These are phyloP conservation scores for Cyclotella atomus DNA, from an alignment of 108 stramenopile genomes.

Conservation along the genomic window DNA sequence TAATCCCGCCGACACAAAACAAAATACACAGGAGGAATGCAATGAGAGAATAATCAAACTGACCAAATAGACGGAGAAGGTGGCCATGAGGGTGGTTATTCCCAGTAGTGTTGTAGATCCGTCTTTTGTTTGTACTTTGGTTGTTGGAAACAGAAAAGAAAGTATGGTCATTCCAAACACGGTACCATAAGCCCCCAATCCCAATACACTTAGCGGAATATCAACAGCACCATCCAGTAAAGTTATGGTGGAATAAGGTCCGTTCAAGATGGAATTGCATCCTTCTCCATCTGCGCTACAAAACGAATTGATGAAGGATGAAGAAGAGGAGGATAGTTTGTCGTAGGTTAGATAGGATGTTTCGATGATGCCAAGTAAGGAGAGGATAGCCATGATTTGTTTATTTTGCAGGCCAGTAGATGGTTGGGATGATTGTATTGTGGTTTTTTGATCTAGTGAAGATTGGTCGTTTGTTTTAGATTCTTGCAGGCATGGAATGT, in stretches of 20 bases:
- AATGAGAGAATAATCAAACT: slow-evolving; percentile 74
- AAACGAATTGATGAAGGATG: slow-evolving; percentile 32
- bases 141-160: slow-evolving; percentile 38
- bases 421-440: not conserved
- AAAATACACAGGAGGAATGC: slow-evolving; percentile 81
- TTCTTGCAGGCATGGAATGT: not conserved
- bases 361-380: slow-evolving; percentile 66
- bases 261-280: slow-evolving; percentile 62
- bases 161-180: slow-evolving; percentile 56
- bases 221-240: slow-evolving; percentile 35
- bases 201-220: slow-evolving; percentile 67
- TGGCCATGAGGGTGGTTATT: slow-evolving; percentile 85
- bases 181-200: slow-evolving; percentile 65
- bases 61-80: slow-evolving; percentile 90
- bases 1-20: slow-evolving; percentile 75
- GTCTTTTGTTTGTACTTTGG: slow-evolving; percentile 4
- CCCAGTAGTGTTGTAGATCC: slow-evolving; percentile 74
- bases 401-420: slow-evolving; percentile 65
- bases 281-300: slow-evolving; percentile 33
- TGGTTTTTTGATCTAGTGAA: not conserved
- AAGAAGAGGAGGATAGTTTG: slow-evolving; percentile 44
- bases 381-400: slow-evolving; percentile 69
- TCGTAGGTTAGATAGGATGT: slow-evolving; percentile 77
- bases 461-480: not conserved
- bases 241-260: slow-evolving; percentile 76